Percentiles rank a stretch among this genome's conserved stretches.
Evolutionary conservation across 1,284 basidiomycete genomes (phyloP).

Genomic region (Hypsizygus ulmarius): DNA sequence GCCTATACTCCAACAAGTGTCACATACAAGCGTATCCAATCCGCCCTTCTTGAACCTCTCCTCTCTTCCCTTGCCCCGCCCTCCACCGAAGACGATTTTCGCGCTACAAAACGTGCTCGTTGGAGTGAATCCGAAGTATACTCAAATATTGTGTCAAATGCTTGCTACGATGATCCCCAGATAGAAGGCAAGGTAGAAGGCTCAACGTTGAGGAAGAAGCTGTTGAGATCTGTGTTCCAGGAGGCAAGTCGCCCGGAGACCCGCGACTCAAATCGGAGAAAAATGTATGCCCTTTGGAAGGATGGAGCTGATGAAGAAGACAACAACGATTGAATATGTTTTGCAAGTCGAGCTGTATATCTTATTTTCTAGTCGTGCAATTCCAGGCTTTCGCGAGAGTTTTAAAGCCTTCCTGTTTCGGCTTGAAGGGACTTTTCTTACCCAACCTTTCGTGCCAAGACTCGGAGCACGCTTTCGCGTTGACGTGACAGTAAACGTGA

Average conservation of each 20-base stretch:
- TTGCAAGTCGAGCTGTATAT: slow-evolving; percentile 3
- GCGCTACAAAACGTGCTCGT: slow-evolving; percentile 42
- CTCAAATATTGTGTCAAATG: slow-evolving; percentile 44
- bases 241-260: slow-evolving; percentile 74
- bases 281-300: slow-evolving; percentile 82
- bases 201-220: slow-evolving; percentile 47
- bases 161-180: slow-evolving; percentile 42
- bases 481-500: neutral
- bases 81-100: slow-evolving; percentile 32
- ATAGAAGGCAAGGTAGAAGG: slow-evolving; percentile 35
- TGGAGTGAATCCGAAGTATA: slow-evolving; percentile 30
- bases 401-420: no score
- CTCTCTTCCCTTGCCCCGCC: slow-evolving; percentile 43
- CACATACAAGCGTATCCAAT: slow-evolving; percentile 69
- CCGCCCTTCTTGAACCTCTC: slow-evolving; percentile 64
- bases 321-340: slow-evolving; percentile 11
- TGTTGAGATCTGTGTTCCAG: slow-evolving; percentile 71
- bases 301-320: slow-evolving; percentile 45
- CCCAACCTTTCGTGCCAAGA: no score
- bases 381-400: no score
- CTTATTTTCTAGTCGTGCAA: neutral
- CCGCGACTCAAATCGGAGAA: slow-evolving; percentile 75
- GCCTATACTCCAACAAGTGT: slow-evolving; percentile 59
- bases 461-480: no score
- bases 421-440: no score